phyloP scores from a whole-genome alignment of 83 land plant species.

The Picea abies region DNA sequence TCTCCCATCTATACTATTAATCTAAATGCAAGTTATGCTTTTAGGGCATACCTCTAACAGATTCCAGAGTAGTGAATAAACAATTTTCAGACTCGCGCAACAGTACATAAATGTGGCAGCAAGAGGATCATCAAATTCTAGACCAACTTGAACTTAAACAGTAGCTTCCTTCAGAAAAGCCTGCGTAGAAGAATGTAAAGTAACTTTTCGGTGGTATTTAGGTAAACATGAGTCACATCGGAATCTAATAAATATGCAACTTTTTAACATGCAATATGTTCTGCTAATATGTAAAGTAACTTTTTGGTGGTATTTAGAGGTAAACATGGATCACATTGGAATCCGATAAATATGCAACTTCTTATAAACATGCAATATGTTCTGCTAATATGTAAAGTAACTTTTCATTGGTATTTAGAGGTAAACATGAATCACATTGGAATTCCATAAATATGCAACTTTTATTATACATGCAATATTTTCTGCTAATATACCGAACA shows the following conservation, averaged over 20 bases:
- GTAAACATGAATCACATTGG: conserved; percentile 34
- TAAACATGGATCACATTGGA: too few species aligned
- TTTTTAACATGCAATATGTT: neutral
- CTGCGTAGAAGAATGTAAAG: conserved; percentile 63
- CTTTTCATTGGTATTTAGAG: conserved; percentile 31
- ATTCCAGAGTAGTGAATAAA: conserved; percentile 57
- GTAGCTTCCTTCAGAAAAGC: conserved; percentile 73
- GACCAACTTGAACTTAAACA: conserved; percentile 69
- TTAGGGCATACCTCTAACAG: conserved; percentile 80
- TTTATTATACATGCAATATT: neutral
- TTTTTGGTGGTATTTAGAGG: too few species aligned
- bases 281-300: conserved; percentile 10
- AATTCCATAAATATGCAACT: conserved; percentile 5
- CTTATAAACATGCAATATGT: neutral
- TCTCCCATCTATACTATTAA: conserved; percentile 23
- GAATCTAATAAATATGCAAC: too few species aligned
- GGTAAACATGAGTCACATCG: too few species aligned
- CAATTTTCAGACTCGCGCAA: conserved; percentile 58
- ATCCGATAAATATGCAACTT: too few species aligned
- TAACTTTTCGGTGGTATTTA: neutral
- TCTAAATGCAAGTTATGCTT: conserved; percentile 44
- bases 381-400: conserved; percentile 26
- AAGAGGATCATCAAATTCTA: conserved; percentile 56
- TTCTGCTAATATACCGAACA: neutral
- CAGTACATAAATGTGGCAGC: conserved; percentile 62